phyloP scores from a whole-genome alignment of 2,329 filamentous ascomycete species.

The Xylariaceae sp. region DNA sequence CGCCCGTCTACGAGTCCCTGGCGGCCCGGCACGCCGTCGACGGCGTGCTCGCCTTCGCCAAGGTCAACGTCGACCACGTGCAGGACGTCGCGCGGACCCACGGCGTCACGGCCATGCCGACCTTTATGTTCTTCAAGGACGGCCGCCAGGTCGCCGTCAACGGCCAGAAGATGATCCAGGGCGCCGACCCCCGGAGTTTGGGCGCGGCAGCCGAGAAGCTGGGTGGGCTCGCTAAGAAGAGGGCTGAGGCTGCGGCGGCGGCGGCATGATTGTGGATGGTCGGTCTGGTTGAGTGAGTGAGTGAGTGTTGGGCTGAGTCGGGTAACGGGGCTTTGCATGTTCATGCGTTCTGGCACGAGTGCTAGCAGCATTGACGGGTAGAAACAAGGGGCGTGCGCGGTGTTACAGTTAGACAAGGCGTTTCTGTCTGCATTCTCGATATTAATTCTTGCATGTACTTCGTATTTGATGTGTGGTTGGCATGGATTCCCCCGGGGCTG shows the following conservation, averaged over 20 bases:
- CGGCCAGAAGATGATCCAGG: conserved; percentile 45
- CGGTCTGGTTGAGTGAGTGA: neutral
- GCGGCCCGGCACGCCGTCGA: conserved; percentile 48
- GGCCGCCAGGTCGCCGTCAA: conserved; percentile 53
- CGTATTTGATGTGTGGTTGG: too few relatives aligned
- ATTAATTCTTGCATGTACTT: too few relatives aligned
- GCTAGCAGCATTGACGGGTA: too few relatives aligned
- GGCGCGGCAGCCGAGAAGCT: conserved; percentile 46
- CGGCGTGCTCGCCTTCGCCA: conserved; percentile 58
- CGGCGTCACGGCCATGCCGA: conserved; percentile 61
- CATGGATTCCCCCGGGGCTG: too few relatives aligned
- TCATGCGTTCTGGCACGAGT: too few relatives aligned
- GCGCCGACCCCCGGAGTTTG: conserved; percentile 43
- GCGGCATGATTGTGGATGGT: neutral
- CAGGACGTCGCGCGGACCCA: conserved; percentile 57
- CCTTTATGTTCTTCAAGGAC: conserved; percentile 65
- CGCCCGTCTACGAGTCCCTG: conserved; percentile 58
- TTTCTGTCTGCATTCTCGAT: too few relatives aligned
- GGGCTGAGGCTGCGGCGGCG: conserved; percentile 30
- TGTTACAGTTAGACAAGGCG: too few relatives aligned
- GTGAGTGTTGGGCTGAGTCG: too few relatives aligned
- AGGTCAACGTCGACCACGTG: conserved; percentile 63
- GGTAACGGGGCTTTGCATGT: too few relatives aligned
- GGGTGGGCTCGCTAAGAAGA: conserved; percentile 44
- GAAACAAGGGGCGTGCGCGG: too few relatives aligned